These are phyloP conservation scores for Entoloma clypeatum DNA, from an alignment of 1,284 basidiomycete species.

Conservation along the genomic window DNA sequence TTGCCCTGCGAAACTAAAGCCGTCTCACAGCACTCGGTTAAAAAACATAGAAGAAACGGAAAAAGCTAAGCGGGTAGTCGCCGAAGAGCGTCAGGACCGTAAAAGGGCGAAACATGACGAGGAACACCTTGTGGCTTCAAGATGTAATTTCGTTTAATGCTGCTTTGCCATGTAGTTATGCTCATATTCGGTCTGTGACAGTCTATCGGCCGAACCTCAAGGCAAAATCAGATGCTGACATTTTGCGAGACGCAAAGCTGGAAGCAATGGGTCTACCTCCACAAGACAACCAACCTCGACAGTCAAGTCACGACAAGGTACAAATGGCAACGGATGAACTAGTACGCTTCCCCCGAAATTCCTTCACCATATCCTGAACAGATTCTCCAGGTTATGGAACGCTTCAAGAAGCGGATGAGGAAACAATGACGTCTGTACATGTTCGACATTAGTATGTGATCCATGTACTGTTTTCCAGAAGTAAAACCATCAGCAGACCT, in stretches of 20 bases:
- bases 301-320: slow-evolving; percentile 49
- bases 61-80: slow-evolving; percentile 84
- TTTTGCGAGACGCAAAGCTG: slow-evolving; percentile 78
- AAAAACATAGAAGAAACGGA: slow-evolving; percentile 97
- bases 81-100: slow-evolving; percentile 64
- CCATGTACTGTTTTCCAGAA: not conserved
- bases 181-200: slow-evolving; percentile 28
- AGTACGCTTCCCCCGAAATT: slow-evolving; percentile 39
- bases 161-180: not conserved
- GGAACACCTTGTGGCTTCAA: slow-evolving; percentile 74
- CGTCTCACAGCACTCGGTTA: slow-evolving; percentile 65
- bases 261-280: slow-evolving; percentile 75
- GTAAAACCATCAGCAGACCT: too few relatives aligned
- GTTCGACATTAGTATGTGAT: slow-evolving; percentile 6
- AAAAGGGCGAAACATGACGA: slow-evolving; percentile 62
- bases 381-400: slow-evolving; percentile 68
- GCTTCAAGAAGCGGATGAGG: slow-evolving; percentile 84
- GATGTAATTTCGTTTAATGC: slow-evolving; percentile 58
- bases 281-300: slow-evolving; percentile 50
- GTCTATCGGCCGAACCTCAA: slow-evolving; percentile 80
- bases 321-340: slow-evolving; percentile 90
- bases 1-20: slow-evolving; percentile 3
- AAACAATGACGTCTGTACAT: slow-evolving; percentile 38
- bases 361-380: slow-evolving; percentile 4
- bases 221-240: slow-evolving; percentile 81